Evolutionary conservation across 2,329 filamentous ascomycete species (phyloP).

Genomic region (Zymoseptoria pseudotritici): DNA sequence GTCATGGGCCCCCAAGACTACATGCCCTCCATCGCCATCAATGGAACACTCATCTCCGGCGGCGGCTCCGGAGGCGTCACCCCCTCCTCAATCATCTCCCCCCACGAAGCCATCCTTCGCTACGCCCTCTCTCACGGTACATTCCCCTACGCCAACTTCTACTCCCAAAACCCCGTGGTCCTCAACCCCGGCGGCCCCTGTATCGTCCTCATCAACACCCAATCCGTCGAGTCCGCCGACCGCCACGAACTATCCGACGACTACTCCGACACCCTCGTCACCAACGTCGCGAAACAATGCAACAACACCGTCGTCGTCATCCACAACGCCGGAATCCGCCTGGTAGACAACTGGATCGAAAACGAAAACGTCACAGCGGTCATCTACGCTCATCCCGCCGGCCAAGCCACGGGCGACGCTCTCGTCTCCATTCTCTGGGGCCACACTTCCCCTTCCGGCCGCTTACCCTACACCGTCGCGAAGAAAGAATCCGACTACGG

Average conservation of each 20-base stretch:
- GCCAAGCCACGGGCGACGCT: slow-evolving; percentile 18
- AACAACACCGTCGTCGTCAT: slow-evolving; percentile 27
- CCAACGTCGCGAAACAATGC: slow-evolving; percentile 24
- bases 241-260: slow-evolving; percentile 20
- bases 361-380: slow-evolving; percentile 19
- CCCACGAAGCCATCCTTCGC: slow-evolving; percentile 22
- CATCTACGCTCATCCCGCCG: slow-evolving; percentile 15
- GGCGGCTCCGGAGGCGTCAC: slow-evolving; percentile 25
- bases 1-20: slow-evolving; percentile 4
- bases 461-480: slow-evolving; percentile 27
- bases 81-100: slow-evolving; percentile 19
- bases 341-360: slow-evolving; percentile 25
- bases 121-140: slow-evolving; percentile 23
- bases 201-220: slow-evolving; percentile 27
- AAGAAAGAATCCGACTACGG: slow-evolving; percentile 26
- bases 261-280: slow-evolving; percentile 23
- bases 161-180: slow-evolving; percentile 18
- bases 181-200: slow-evolving; percentile 20
- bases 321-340: slow-evolving; percentile 26
- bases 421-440: slow-evolving; percentile 24
- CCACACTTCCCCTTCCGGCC: slow-evolving; percentile 22
- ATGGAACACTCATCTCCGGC: slow-evolving; percentile 24
- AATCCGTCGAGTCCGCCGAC: slow-evolving; percentile 23
- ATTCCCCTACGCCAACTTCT: slow-evolving; percentile 20
- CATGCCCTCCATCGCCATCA: slow-evolving; percentile 17